phyloP scores from a whole-genome alignment of 2,329 filamentous ascomycete genomes.

The Clarireedia homoeocarpa region DNA sequence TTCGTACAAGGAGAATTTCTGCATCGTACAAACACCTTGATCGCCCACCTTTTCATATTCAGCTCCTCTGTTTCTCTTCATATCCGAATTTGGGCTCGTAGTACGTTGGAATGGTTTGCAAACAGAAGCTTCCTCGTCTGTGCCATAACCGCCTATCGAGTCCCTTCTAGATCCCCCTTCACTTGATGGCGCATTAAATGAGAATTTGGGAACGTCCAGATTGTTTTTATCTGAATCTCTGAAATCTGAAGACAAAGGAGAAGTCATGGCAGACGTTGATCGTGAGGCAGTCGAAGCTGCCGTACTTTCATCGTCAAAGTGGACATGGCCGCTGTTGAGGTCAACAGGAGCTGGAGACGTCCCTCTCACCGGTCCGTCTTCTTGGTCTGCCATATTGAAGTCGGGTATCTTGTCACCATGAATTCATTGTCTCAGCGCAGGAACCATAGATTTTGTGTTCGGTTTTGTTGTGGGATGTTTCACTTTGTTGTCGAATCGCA shows the following conservation, averaged over 20 bases:
- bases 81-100: slow-evolving; percentile 36
- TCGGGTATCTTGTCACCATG: neutral
- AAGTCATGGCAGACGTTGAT: slow-evolving; percentile 28
- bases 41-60: slow-evolving; percentile 31
- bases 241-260: slow-evolving; percentile 26
- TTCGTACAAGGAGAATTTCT: slow-evolving; percentile 97
- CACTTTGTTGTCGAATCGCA: neutral
- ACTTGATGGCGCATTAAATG: slow-evolving; percentile 15
- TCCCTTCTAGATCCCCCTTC: slow-evolving; percentile 17
- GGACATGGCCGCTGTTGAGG: slow-evolving; percentile 17
- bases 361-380: slow-evolving; percentile 18
- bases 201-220: slow-evolving; percentile 22
- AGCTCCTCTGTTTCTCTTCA: slow-evolving; percentile 25
- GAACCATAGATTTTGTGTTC: neutral
- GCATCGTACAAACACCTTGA: slow-evolving; percentile 58
- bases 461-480: neutral
- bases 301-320: slow-evolving; percentile 22
- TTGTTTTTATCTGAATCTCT: slow-evolving; percentile 17
- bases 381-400: slow-evolving; percentile 27
- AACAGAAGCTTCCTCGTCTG: slow-evolving; percentile 51
- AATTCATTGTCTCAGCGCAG: neutral
- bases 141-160: slow-evolving; percentile 34
- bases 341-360: slow-evolving; percentile 23
- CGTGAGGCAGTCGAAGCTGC: slow-evolving; percentile 19
- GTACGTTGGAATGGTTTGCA: slow-evolving; percentile 50